These are phyloP conservation scores for Xerocomus potaroensis DNA, from an alignment of 768 basidiomycete genomes.

Conservation along the genomic window DNA sequence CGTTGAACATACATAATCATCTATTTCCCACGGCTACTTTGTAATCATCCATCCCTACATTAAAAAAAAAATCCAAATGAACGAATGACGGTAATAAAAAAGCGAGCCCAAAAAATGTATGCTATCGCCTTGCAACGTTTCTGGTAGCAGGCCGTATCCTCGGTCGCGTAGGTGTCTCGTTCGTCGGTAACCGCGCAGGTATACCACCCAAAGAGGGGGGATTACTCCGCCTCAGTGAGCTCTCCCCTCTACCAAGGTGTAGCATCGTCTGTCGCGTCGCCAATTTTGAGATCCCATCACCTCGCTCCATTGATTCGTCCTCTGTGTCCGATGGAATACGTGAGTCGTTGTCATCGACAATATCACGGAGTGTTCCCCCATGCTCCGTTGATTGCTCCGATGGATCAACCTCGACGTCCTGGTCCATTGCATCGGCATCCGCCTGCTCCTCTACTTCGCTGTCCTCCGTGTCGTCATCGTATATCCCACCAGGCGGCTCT, in stretches of 20 bases:
- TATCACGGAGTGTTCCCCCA: constrained; percentile 24
- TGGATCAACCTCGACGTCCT: constrained; percentile 41
- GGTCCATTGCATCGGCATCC: constrained; percentile 72
- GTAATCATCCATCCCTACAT: constrained; percentile 12
- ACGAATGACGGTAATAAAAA: not conserved
- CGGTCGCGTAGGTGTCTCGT: constrained; percentile 62
- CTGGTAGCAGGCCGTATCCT: constrained; percentile 42
- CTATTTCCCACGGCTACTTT: constrained; percentile 24
- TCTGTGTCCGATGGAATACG: constrained; percentile 27
- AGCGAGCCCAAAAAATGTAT: constrained; percentile 8
- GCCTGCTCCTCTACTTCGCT: constrained; percentile 48
- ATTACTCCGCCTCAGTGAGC: constrained; percentile 25
- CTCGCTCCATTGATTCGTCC: constrained; percentile 31
- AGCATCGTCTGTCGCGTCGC: constrained; percentile 16
- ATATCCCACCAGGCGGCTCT: constrained; percentile 69
- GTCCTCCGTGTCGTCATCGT: constrained; percentile 60
- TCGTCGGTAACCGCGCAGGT: constrained; percentile 36
- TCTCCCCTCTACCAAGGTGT: constrained; percentile 20
- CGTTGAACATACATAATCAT: constrained; percentile 9
- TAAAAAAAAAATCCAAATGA: constrained; percentile 5
- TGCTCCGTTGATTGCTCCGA: constrained; percentile 32
- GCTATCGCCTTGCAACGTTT: constrained; percentile 43
- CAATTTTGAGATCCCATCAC: constrained; percentile 30
- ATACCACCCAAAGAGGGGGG: constrained; percentile 27
- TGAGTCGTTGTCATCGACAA: constrained; percentile 24